Evolutionary conservation across 768 basidiomycete species (phyloP).

Genomic region (Calocybe cyanea): DNA sequence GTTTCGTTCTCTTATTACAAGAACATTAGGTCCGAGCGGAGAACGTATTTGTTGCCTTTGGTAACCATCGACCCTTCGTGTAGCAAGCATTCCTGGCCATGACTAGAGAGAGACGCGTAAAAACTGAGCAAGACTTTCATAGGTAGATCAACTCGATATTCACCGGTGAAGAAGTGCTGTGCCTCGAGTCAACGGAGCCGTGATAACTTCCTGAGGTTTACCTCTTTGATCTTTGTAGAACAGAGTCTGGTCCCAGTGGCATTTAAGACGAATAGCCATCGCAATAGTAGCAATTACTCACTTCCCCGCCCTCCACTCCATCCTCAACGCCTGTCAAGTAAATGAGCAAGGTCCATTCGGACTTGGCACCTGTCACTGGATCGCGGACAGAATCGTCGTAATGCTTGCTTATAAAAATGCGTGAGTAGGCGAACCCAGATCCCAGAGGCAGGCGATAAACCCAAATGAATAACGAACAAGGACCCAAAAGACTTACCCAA

Average conservation of each 20-base stretch:
- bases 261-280: neutral
- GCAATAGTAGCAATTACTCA: conserved; percentile 18
- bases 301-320: conserved; percentile 70
- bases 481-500: conserved; percentile 39
- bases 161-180: conserved; percentile 66
- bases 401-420: conserved; percentile 43
- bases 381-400: conserved; percentile 73
- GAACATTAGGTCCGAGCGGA: conserved; percentile 75
- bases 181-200: conserved; percentile 54
- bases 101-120: conserved; percentile 33
- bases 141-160: neutral
- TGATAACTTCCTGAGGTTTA: conserved; percentile 44
- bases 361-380: conserved; percentile 52
- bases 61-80: conserved; percentile 67
- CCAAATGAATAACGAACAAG: too few relatives aligned
- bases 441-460: too few relatives aligned
- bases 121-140: neutral
- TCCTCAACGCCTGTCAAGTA: conserved; percentile 72
- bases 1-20: conserved; percentile 6
- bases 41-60: conserved; percentile 65
- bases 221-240: conserved; percentile 62
- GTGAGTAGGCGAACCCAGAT: too few relatives aligned
- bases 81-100: conserved; percentile 68
- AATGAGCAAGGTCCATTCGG: conserved; percentile 76
- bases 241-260: conserved; percentile 43